Base-by-base conservation (phyloP, 1,284 basidiomycete genomes). In the Malassezia dermatis region DNA sequence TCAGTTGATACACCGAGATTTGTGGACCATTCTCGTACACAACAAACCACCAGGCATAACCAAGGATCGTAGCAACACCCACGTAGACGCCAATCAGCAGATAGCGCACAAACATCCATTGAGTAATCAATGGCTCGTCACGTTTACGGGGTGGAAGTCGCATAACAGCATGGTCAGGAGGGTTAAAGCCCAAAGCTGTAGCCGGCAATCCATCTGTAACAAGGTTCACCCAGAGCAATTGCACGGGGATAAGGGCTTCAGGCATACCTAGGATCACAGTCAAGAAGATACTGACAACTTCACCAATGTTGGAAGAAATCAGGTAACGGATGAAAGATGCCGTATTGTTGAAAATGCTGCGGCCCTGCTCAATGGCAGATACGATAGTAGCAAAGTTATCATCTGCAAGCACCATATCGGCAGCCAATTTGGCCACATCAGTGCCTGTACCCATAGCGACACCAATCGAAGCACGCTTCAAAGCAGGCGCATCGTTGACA, bases 11-110 rank as follows among this genome's bases (percentile, higher is more conserved):
- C 80, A 88, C 95, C 13, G 86, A 80, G 72, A 98, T 95, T 73
- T 91, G 88, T 1, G 93, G 93, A 0, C 93, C 93, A 44, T 81
- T 84, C 23, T 80, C 70, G 76, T 95, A 95, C 76, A 83, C 86
- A 69, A 94, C 80, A 79, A 96, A 98, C 93, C 93, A 96, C 93
- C 93, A 98, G 0, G 89, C 90, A 73, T 95, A 95, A 42, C 91
- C 93, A 63, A 86, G 89, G 39, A 96, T 91, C 8, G 94, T 96
- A 1, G 90, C 91, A 47, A 83, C 83, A 35, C 94, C 93, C 51
- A 98, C 93, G 70, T 96, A 98, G 39, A 81, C 81, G 7, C 93
- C 94, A 60, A 98, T 84, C 53, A 95, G 81, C 79, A 95, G 78
- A 76, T 96, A 98, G 40, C 93, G 82, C 79, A 95, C 84, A 79